Conservation (phyloP, 2,329 filamentous ascomycete species). For the Alternaria metachromatica region DNA sequence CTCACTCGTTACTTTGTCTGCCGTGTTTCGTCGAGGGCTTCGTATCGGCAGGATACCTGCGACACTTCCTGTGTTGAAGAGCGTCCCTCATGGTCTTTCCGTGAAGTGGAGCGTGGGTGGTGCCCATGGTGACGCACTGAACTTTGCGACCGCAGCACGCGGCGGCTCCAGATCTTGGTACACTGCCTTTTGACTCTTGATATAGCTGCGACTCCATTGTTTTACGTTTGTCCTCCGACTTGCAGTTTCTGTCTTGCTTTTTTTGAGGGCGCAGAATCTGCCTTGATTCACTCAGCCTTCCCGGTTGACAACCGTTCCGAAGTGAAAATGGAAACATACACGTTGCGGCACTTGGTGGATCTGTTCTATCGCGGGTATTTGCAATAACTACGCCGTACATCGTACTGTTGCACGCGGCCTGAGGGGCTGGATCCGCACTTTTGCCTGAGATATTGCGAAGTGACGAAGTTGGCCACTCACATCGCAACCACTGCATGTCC, state of each 20-base stretch:
- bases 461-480: constrained; percentile 1
- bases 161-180: neutral
- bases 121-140: neutral
- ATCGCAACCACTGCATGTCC: neutral
- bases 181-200: constrained; percentile 3
- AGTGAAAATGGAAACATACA: neutral
- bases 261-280: neutral
- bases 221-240: neutral
- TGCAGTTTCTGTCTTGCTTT: neutral
- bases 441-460: neutral
- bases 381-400: neutral
- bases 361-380: neutral
- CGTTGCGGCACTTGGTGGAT: neutral
- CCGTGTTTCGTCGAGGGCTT: neutral
- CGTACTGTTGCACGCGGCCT: too few relatives aligned
- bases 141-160: constrained; percentile 2
- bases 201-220: neutral
- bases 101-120: neutral
- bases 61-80: neutral
- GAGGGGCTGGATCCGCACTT: neutral
- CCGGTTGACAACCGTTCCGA: neutral
- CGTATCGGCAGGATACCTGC: neutral
- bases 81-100: neutral
- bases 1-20: neutral
- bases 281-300: neutral